Conservation (phyloP, 139 green algal genomes). For the Diplosphaera chodatii region DNA sequence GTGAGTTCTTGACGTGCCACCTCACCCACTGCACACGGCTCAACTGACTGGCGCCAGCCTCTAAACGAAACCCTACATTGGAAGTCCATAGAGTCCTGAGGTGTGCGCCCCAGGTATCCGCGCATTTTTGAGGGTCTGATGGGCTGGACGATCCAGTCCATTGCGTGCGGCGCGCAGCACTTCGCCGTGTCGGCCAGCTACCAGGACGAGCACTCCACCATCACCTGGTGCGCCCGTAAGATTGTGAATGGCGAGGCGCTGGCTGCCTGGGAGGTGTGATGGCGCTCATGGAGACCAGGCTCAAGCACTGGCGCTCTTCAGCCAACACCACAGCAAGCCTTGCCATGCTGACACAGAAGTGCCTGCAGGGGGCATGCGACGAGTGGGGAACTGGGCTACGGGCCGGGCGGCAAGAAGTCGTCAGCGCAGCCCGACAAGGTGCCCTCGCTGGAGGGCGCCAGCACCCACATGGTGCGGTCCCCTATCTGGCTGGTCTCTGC, state of each 20-base stretch:
- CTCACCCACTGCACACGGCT: too few species aligned
- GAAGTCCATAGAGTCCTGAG: too few species aligned
- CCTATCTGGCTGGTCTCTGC: neutral
- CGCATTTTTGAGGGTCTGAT: conserved; percentile 40
- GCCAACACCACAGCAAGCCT: too few species aligned
- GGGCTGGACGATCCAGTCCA: conserved; percentile 77
- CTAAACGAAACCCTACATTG: too few species aligned
- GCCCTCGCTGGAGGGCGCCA: conserved; percentile 47
- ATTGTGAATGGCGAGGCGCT: too few species aligned
- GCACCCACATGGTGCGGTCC: conserved; percentile 31
- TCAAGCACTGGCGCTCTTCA: too few species aligned
- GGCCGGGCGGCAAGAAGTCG: conserved; percentile 80
- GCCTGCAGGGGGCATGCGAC: conserved; percentile 56
- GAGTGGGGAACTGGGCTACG: conserved; percentile 89
- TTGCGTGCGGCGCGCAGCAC: conserved; percentile 62
- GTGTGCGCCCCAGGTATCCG: conserved; percentile 1
- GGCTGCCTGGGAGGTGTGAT: too few species aligned
- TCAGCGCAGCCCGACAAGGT: conserved; percentile 82
- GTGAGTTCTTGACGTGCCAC: conserved; percentile 35
- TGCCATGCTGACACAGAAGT: too few species aligned
- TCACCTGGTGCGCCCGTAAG: conserved; percentile 78
- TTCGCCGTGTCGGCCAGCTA: conserved; percentile 61
- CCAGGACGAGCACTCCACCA: conserved; percentile 51
- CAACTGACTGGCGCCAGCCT: too few species aligned
- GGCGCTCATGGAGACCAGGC: too few species aligned